phyloP scores from a whole-genome alignment of 2,329 filamentous ascomycete species.

The Colletotrichum nymphaeae region DNA sequence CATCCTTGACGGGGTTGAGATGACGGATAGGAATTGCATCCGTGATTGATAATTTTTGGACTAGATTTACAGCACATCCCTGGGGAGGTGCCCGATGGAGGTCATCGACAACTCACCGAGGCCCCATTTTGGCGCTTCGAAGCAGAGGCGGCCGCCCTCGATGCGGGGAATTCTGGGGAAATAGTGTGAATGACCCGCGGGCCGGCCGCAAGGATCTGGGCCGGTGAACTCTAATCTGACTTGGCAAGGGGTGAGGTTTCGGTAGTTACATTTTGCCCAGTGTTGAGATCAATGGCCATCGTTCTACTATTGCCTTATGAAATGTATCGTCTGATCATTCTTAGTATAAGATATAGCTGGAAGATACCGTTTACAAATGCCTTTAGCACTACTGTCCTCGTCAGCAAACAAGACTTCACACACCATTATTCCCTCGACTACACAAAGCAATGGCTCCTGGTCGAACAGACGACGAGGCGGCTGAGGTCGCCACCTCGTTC shows the following conservation, averaged over 20 bases:
- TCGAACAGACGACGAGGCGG: background rate
- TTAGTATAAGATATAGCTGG: background rate
- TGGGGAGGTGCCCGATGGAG: background rate
- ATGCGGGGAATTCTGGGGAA: slow-evolving; percentile 1
- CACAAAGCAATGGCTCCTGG: slow-evolving; percentile 2
- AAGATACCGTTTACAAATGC: background rate
- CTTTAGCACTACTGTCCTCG: background rate
- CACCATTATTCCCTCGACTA: background rate
- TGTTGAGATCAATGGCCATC: background rate
- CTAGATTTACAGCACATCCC: no score
- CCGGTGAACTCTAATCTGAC: background rate
- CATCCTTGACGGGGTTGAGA: background rate
- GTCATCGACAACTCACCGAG: background rate
- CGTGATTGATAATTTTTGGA: background rate
- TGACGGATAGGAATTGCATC: background rate
- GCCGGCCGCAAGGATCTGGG: background rate
- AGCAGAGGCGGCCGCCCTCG: background rate
- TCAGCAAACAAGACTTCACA: background rate
- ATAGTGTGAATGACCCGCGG: background rate
- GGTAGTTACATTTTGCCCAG: background rate
- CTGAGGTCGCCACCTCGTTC: background rate
- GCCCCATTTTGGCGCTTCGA: background rate
- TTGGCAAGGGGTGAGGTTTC: background rate
- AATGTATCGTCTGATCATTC: background rate
- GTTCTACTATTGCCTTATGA: background rate